A percentile compares a stretch with the other conserved stretches of the same genome.
Evolutionary conservation across 805 yeast genomes (phyloP).

Genomic region (Hanseniaspora thailandica): DNA sequence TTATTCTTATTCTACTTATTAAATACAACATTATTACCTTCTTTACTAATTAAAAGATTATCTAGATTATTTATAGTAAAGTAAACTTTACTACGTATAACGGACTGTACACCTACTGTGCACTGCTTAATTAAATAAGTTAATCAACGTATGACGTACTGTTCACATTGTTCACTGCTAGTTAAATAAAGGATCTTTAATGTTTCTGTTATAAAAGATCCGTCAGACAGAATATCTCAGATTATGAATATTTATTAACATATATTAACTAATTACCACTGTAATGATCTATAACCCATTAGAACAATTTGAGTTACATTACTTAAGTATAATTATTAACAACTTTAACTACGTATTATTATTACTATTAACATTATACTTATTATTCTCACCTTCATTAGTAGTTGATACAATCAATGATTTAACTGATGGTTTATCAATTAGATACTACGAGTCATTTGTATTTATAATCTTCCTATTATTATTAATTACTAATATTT

Average conservation of each 20-base stretch:
- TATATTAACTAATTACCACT: not conserved
- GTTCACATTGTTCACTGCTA: no score
- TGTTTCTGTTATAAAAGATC: no score
- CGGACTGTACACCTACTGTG: no score
- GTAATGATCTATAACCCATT: constrained; percentile 3
- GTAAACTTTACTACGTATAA: no score
- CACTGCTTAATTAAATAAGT: no score
- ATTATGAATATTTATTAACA: no score
- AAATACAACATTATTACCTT: constrained; percentile 5
- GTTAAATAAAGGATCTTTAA: no score
- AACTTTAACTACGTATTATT: constrained; percentile 9
- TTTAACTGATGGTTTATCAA: constrained; percentile 21
- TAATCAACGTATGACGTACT: no score
- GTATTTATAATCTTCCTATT: constrained; percentile 21
- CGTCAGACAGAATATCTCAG: no score
- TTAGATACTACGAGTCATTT: constrained; percentile 20
- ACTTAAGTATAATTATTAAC: constrained; percentile 2
- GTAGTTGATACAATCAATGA: constrained; percentile 17
- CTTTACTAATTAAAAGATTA: constrained; percentile 7
- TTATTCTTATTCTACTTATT: constrained; percentile 4
- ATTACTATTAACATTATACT: not conserved
- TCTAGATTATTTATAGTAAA: constrained; percentile 10
- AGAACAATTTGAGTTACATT: constrained; percentile 13
- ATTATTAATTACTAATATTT: constrained; percentile 20
- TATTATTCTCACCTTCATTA: not conserved